These are phyloP conservation scores for Aristolochia californica DNA, from an alignment of 164 flowering plant species.

Conservation along the genomic window DNA sequence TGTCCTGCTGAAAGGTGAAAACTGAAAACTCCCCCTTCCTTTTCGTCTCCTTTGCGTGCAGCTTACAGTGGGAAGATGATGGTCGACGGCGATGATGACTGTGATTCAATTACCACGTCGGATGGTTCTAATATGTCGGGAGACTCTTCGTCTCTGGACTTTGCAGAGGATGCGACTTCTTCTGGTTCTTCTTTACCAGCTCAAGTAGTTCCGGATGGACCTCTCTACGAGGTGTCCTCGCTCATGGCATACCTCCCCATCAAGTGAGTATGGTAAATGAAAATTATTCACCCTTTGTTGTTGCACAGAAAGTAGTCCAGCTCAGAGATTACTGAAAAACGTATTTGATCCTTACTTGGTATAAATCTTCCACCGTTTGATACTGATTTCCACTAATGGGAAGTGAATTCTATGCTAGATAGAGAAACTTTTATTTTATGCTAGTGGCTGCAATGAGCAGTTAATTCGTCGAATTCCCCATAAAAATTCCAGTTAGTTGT, in stretches of 20 bases:
- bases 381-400: too few relatives aligned
- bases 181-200: constrained; percentile 20
- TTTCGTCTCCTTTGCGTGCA: background rate
- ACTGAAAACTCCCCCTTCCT: background rate
- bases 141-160: constrained; percentile 31
- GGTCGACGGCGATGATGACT: constrained; percentile 6
- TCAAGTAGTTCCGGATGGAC: constrained; percentile 29
- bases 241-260: constrained; percentile 81
- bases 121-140: constrained; percentile 24
- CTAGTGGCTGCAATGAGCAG: too few relatives aligned
- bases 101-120: constrained; percentile 17
- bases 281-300: too few relatives aligned
- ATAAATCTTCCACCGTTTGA: too few relatives aligned
- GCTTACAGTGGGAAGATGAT: background rate
- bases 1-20: background rate
- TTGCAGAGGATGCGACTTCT: constrained; percentile 42
- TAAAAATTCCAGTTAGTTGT: too few relatives aligned
- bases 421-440: too few relatives aligned
- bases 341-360: too few relatives aligned
- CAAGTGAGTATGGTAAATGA: constrained; percentile 59
- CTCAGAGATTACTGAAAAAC: too few relatives aligned
- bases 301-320: too few relatives aligned
- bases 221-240: constrained; percentile 60
- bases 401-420: too few relatives aligned
- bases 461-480: too few relatives aligned